Percentiles rank a stretch among this genome's conserved stretches.
phyloP scores from a whole-genome alignment of 352 stramenopile genomes.

The Globisporangium nunn region DNA sequence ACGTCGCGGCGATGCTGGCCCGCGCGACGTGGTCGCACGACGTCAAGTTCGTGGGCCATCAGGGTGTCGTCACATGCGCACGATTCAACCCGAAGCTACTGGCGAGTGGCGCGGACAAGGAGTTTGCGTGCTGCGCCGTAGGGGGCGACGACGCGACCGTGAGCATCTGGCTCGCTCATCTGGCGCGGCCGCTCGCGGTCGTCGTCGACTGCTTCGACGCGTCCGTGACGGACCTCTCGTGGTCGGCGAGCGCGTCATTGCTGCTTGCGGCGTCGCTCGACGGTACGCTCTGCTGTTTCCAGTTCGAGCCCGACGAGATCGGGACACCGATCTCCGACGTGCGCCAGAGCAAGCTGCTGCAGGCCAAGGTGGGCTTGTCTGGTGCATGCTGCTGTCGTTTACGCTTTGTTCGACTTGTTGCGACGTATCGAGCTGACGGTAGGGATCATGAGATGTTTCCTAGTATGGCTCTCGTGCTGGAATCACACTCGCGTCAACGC shows the following conservation, averaged over 20 bases:
- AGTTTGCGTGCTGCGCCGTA: constrained; percentile 81
- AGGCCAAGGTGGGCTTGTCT: constrained; percentile 45
- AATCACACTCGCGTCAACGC: constrained; percentile 69
- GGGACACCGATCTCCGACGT: constrained; percentile 61
- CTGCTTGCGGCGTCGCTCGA: constrained; percentile 75
- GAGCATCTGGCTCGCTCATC: constrained; percentile 80
- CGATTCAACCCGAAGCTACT: constrained; percentile 81
- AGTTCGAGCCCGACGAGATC: constrained; percentile 60
- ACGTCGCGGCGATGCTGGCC: constrained; percentile 74
- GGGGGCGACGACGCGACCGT: constrained; percentile 79
- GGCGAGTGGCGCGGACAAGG: constrained; percentile 49
- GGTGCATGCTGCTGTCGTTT: background rate
- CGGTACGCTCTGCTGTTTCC: constrained; percentile 79
- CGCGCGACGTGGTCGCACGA: constrained; percentile 76
- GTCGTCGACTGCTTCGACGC: constrained; percentile 83
- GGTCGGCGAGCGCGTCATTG: constrained; percentile 46
- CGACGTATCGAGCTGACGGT: background rate
- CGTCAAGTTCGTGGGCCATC: constrained; percentile 82
- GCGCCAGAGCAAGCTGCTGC: constrained; percentile 73
- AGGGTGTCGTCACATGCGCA: constrained; percentile 69
- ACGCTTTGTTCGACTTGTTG: background rate
- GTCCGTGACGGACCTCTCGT: constrained; percentile 76
- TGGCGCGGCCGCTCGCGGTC: constrained; percentile 65
- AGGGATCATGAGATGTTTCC: background rate
- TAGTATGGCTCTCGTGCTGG: constrained; percentile 80